These are phyloP conservation scores for Panicum virgatum DNA, from an alignment of 202 grass and related monocot species.

Conservation along the genomic window DNA sequence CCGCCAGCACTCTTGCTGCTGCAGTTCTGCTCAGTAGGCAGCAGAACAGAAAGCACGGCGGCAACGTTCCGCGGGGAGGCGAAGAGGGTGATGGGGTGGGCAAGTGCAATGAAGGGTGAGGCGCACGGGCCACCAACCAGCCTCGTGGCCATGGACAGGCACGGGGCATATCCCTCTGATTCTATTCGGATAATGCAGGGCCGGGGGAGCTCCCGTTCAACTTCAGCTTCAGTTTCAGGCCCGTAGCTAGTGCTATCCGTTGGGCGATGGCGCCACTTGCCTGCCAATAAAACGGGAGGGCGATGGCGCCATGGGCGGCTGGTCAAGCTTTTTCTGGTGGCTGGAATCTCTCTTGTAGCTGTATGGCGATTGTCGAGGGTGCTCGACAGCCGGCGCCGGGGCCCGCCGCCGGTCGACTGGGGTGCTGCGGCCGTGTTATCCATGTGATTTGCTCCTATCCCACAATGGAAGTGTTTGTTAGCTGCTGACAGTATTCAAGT, in stretches of 20 bases:
- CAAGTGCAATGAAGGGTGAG: slow-evolving; percentile 27
- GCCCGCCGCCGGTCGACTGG: not conserved
- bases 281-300: not conserved
- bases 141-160: not conserved
- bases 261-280: not conserved
- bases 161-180: slow-evolving; percentile 30
- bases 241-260: not conserved
- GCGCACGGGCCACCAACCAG: slow-evolving; percentile 18
- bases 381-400: not conserved
- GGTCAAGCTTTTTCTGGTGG: slow-evolving; percentile 29
- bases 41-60: not conserved
- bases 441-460: not conserved
- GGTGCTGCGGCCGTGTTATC: not conserved
- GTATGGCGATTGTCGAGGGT: not conserved
- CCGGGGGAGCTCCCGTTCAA: not conserved
- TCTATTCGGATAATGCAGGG: slow-evolving; percentile 36
- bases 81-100: not conserved
- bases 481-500: not conserved
- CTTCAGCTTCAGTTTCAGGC: too few species aligned
- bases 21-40: not conserved
- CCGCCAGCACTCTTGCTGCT: not conserved
- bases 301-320: not conserved
- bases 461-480: not conserved
- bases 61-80: not conserved
- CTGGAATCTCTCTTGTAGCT: not conserved